Base-by-base conservation (phyloP, 2,329 filamentous ascomycete genomes). In the Davidsoniella virescens region DNA sequence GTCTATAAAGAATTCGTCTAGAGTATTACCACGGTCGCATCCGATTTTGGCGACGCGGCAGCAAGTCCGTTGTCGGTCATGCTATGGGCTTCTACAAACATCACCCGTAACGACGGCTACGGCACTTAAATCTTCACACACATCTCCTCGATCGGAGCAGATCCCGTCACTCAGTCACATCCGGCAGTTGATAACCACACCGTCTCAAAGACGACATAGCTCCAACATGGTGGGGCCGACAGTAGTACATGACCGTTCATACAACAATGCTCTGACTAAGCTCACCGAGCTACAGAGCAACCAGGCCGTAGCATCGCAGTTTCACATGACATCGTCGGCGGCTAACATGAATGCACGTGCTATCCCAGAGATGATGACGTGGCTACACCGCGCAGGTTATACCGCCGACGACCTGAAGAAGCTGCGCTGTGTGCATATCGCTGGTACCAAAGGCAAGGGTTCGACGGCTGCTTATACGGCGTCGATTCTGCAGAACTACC, bases 391-490 rank as follows among this genome's bases (percentile, higher is more conserved):
- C 54, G 79, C 85, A 50, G 86, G 86, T 45, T 85, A 94, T 65
- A 67, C 81, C 65, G 63, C 63, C 1, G 49, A 58, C 0, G 67
- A 70, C 55, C 66, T 76, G 23, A 58, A 63, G 10, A 56, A 59
- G 3, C 63, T 74, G 47, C 65, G 64, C 14, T 72, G 71, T 56
- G 78, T 96, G 54, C 90, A 96, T 62, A 79, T 96, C 43, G 85
- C 90, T 1, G 90, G 90, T 10, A 95, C 88, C 4, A 96, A 95
- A 63, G 90, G 90, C 54, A 96, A 95, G 64, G 88, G 88, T 39
- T 92, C 85, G 2, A 87, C 87, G 0, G 86, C 84, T 56, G 83
- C 88, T 8, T 90, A 88, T 62, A 75, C 87, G 17, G 86, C 87
- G 12, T 80, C 80, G 2, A 84, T 94, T 55, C 70, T 94, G n/a